Base-by-base conservation (phyloP, 2,329 filamentous ascomycete genomes). In the Diplodia intermedia region DNA sequence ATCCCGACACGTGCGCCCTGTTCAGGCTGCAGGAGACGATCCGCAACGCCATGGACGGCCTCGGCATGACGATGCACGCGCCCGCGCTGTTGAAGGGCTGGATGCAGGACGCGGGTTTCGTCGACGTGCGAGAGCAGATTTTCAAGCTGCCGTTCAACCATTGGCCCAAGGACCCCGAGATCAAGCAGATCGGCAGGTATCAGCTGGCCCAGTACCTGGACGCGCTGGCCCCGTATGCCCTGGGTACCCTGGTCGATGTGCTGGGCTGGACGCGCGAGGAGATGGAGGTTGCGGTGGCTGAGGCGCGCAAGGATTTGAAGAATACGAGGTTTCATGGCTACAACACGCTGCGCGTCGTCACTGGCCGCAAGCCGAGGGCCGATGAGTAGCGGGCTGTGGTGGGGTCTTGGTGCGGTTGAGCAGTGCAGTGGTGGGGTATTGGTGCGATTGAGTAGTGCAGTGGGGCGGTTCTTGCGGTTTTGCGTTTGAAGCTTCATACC, bases 261-360 rank as follows among this genome's bases (percentile, higher is more conserved):
- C 55, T 66, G n/a, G 62, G 62, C 18, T 67, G 69, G 62, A 36
- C 43, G 14, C 23, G 49, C 9, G 69, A 70, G 29, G 60, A 68
- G 52, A 69, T 71, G 40, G 67, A 70, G 53, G 33, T 70, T 7
- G 66, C 71, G 0, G 38, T 71, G 3, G 70, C 69, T 1, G 50
- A 68, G 49, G 71, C 69, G 70, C 40, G 70, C 53, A 70, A 69
- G 38, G 65, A 68, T 11, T 36, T 72, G 38, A 63, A 62, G 49
- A 70, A 72, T 38, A 47, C 71, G 0, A 71, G 40, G 54, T 68
- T 73, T 56, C 65, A 73, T 33, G 53, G 72, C 15, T 74, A 76
- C 71, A 72, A 75, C 60, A 73, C 75, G 57, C 72, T 69, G 55
- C 50, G 60, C 8, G 60, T 63, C 12, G 60, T 63, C 18, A 52